Percentiles rank a stretch among this genome's conserved stretches.
Evolutionary conservation across 495 filamentous ascomycete species (phyloP).

Genomic region (Tuber borchii): DNA sequence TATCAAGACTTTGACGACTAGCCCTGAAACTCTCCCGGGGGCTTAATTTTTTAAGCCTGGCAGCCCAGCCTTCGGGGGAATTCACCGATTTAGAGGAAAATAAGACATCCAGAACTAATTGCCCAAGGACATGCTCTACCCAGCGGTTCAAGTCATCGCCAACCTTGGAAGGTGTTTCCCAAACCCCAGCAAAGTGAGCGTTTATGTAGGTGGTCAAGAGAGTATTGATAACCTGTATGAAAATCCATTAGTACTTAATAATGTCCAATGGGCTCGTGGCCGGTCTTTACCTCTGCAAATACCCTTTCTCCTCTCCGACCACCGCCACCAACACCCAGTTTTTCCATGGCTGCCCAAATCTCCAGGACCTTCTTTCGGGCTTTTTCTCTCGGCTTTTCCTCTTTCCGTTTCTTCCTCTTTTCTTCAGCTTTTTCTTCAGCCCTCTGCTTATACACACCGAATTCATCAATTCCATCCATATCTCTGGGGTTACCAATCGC

Average conservation of each 20-base stretch:
- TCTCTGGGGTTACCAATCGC: conserved; percentile 18
- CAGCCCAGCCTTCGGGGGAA: conserved; percentile 26
- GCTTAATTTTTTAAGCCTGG: conserved; percentile 36
- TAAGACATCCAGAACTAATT: conserved; percentile 38
- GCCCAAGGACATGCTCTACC: conserved; percentile 38
- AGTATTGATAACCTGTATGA: conserved; percentile 34
- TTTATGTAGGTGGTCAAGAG: conserved; percentile 40
- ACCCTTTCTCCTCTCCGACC: conserved; percentile 41
- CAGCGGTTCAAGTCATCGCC: conserved; percentile 33
- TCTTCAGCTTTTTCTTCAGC: conserved; percentile 21
- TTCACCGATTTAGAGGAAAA: conserved; percentile 34
- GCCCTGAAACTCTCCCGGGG: conserved; percentile 40
- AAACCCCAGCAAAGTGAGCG: conserved; percentile 28
- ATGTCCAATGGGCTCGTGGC: not conserved
- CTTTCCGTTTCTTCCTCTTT: conserved; percentile 11
- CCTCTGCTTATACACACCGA: conserved; percentile 21
- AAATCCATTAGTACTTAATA: not conserved
- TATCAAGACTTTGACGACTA: conserved; percentile 37
- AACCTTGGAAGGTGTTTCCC: conserved; percentile 31
- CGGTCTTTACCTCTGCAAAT: conserved; percentile 37
- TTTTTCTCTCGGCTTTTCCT: conserved; percentile 31
- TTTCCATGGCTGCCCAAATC: conserved; percentile 39
- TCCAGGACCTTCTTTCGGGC: conserved; percentile 38
- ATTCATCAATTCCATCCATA: conserved; percentile 32
- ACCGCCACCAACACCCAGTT: conserved; percentile 37